These are phyloP conservation scores for Aspergillus sp. DNA, from an alignment of 2,329 filamentous ascomycete genomes.

Conservation along the genomic window DNA sequence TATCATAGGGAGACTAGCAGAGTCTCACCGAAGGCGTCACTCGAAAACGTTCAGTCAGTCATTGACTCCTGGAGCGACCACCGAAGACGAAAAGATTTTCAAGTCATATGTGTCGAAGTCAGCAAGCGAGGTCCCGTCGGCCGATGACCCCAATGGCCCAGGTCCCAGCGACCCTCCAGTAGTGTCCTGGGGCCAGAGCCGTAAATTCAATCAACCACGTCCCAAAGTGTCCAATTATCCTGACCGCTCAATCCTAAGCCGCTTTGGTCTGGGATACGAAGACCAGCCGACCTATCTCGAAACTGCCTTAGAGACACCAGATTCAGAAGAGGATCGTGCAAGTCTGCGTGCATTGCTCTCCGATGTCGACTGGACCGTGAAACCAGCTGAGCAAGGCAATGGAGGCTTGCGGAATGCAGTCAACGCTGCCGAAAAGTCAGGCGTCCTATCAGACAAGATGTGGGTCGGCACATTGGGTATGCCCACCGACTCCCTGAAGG, in stretches of 20 bases:
- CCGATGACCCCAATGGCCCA: constrained; percentile 31
- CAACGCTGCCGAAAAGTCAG: constrained; percentile 70
- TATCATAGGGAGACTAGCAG: constrained; percentile 25
- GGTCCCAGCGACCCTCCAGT: constrained; percentile 66
- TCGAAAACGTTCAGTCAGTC: constrained; percentile 23
- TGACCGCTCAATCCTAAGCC: constrained; percentile 68
- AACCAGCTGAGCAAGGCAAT: constrained; percentile 85
- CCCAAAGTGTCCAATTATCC: constrained; percentile 73
- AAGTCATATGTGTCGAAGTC: constrained; percentile 30
- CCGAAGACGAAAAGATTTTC: constrained; percentile 41
- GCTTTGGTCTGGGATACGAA: constrained; percentile 15
- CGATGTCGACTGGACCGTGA: constrained; percentile 74
- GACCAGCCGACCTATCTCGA: constrained; percentile 23
- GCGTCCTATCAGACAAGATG: constrained; percentile 68
- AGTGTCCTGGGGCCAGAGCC: constrained; percentile 69
- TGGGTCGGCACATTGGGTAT: constrained; percentile 92
- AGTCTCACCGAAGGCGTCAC: constrained; percentile 17
- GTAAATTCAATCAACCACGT: constrained; percentile 72
- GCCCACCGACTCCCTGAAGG: constrained; percentile 80
- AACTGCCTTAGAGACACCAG: constrained; percentile 11
- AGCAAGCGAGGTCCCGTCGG: constrained; percentile 26
- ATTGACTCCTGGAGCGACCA: constrained; percentile 40
- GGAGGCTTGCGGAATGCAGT: constrained; percentile 86
- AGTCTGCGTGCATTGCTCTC: constrained; percentile 64
- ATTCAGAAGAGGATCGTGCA: constrained; percentile 48